Conservation (phyloP, 805 yeast genomes). For the Saccharomycopsis olivae region DNA sequence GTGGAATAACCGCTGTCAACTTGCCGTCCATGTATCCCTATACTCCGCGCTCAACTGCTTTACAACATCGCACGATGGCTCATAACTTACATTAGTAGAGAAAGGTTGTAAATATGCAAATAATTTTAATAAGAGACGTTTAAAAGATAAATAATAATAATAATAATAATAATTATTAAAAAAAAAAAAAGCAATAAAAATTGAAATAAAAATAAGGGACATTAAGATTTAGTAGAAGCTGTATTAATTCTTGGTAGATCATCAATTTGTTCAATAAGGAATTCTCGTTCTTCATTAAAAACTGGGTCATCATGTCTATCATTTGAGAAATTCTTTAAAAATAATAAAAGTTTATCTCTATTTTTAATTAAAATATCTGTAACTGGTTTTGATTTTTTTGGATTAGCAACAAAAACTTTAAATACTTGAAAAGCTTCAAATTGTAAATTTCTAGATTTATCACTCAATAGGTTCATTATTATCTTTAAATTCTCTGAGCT, state of each 20-base stretch:
- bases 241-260: conserved; percentile 44
- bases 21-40: too few relatives aligned
- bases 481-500: conserved; percentile 76
- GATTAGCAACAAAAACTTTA: conserved; percentile 94
- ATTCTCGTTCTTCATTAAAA: conserved; percentile 71
- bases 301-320: conserved; percentile 52
- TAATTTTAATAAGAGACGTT: too few relatives aligned
- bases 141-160: too few relatives aligned
- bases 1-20: conserved; percentile 1
- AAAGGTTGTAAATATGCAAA: too few relatives aligned
- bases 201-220: background rate
- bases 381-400: conserved; percentile 72
- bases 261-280: conserved; percentile 64
- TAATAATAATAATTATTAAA: too few relatives aligned
- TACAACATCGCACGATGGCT: too few relatives aligned
- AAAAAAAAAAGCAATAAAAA: too few relatives aligned
- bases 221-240: too few relatives aligned
- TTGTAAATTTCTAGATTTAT: conserved; percentile 82
- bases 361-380: conserved; percentile 77
- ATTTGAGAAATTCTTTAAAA: conserved; percentile 53
- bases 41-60: too few relatives aligned
- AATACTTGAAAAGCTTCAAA: conserved; percentile 87
- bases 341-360: conserved; percentile 61
- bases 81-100: too few relatives aligned
- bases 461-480: conserved; percentile 77